Evolutionary conservation across 2,329 filamentous ascomycete genomes (phyloP), one percentile per base, ranked within the genome.

Genomic region (Tympanopsis confertula): DNA sequence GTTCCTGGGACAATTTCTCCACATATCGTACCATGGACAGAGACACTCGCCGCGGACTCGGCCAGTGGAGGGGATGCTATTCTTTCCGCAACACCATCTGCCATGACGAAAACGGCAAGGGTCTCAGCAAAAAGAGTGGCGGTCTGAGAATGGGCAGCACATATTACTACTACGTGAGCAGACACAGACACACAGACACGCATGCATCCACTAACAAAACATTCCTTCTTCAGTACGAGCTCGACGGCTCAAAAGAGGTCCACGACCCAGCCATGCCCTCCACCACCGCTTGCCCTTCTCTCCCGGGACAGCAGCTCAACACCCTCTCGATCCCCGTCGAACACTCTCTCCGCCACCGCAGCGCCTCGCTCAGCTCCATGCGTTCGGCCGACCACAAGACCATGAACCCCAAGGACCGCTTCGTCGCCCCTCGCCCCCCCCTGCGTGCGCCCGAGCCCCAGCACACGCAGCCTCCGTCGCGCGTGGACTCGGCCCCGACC

Each of bases 1-100:
- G 89, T 44, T 94, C 87, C 45, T 96, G 89, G 89, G 88, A 95
- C 64, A 94, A 94, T 64, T 95, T 95, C 61, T 68, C 71, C 43
- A 77, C 72, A 52, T 66, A 76, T 37, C 89, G 94, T 65, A 66
- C 66, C 35, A 88, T 96, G 78, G 77, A 89, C 55, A 75, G 78
- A 49, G 89, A 96, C 61, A 64, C 63, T 45, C 77, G 82, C 54
- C 77, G 82, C 48, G 83, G 85, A 46, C 69, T 68, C 41, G 77
- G 78, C 44, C 77, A 86, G 57, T 95, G 87, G 87, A 78, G 79
- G 51, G 89, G 87, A 33, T 94, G 86, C 56, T 84, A 91, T 63
- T 75, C 75, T 26, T 94, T 94, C 59, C 77, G 81, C 44, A 78
- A 91, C 56, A 91, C 93, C 52, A 78, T 86, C 49, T 86, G 80